Percentiles rank a stretch among this genome's conserved stretches.
Evolutionary conservation across 177 flowering plant genomes (phyloP).

Genomic region (Vitis hybrid): DNA sequence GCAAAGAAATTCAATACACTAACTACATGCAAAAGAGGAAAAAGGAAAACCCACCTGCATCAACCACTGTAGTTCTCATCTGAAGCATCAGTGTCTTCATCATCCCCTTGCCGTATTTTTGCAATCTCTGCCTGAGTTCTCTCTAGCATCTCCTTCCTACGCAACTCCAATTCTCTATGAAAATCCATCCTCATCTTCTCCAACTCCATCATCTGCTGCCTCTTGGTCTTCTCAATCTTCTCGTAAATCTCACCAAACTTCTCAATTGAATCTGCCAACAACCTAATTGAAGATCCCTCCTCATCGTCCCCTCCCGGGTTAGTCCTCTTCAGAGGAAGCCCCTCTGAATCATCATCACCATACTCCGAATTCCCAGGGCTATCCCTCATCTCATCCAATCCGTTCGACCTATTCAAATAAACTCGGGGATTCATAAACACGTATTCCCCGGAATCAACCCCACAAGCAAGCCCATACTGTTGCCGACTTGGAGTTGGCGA

Average conservation of each 20-base stretch:
- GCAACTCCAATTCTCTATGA: slow-evolving; percentile 81
- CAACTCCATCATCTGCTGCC: slow-evolving; percentile 87
- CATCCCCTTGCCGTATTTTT: slow-evolving; percentile 55
- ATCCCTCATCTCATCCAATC: slow-evolving; percentile 91
- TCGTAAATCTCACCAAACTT: slow-evolving; percentile 88
- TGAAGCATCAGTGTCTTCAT: slow-evolving; percentile 17
- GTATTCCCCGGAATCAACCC: slow-evolving; percentile 91
- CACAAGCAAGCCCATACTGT: slow-evolving; percentile 70
- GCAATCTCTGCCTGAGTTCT: slow-evolving; percentile 79
- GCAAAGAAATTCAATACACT: neutral
- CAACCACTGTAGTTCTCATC: slow-evolving; percentile 24
- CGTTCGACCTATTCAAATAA: slow-evolving; percentile 73
- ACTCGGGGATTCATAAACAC: slow-evolving; percentile 76
- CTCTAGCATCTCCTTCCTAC: slow-evolving; percentile 87
- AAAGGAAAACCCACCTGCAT: slow-evolving; percentile 24
- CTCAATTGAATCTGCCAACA: slow-evolving; percentile 79
- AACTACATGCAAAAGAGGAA: slow-evolving; percentile 1
- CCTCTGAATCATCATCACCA: slow-evolving; percentile 41
- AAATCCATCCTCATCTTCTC: slow-evolving; percentile 91
- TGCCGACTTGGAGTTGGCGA: slow-evolving; percentile 20
- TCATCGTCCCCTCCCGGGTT: slow-evolving; percentile 17
- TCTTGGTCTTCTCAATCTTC: slow-evolving; percentile 88
- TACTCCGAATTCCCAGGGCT: slow-evolving; percentile 78
- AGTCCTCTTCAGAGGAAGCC: slow-evolving; percentile 25
- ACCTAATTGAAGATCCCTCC: slow-evolving; percentile 39